Percentiles rank a stretch among this genome's conserved stretches.
These are phyloP conservation scores for Mucor velutinosus DNA, from an alignment of 371 early-diverging fungal species.

Conservation along the genomic window DNA sequence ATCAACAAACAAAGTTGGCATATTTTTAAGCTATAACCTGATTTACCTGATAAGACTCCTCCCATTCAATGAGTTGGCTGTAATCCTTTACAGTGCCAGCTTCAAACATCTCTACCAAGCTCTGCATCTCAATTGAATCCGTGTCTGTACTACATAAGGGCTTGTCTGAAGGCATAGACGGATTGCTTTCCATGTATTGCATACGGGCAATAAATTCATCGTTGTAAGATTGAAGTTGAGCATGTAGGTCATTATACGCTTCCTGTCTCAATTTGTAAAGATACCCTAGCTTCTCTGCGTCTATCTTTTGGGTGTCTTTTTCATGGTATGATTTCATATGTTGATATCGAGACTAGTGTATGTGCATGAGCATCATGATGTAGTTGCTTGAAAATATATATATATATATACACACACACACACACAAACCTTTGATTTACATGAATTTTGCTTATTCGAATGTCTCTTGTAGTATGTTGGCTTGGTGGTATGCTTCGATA, in stretches of 20 bases:
- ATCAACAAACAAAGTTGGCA: background rate
- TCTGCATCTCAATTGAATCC: constrained; percentile 1
- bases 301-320: background rate
- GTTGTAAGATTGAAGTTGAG: constrained; percentile 14
- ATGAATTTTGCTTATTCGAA: background rate
- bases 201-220: constrained; percentile 16
- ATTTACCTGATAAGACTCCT: constrained; percentile 12
- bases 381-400: background rate
- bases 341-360: constrained; percentile 1
- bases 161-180: background rate
- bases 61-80: constrained; percentile 15
- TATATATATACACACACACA: background rate
- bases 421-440: constrained; percentile 1
- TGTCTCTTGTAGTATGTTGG: background rate
- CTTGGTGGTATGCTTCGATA: background rate
- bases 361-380: background rate
- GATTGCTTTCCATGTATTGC: constrained; percentile 6
- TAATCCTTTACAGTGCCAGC: constrained; percentile 18
- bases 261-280: constrained; percentile 9
- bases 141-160: background rate
- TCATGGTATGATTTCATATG: background rate
- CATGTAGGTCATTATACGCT: constrained; percentile 15
- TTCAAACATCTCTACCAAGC: constrained; percentile 3
- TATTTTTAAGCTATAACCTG: background rate
- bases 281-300: background rate